Conservation (phyloP, 164 flowering plant genomes). For the Akebia trifoliata region DNA sequence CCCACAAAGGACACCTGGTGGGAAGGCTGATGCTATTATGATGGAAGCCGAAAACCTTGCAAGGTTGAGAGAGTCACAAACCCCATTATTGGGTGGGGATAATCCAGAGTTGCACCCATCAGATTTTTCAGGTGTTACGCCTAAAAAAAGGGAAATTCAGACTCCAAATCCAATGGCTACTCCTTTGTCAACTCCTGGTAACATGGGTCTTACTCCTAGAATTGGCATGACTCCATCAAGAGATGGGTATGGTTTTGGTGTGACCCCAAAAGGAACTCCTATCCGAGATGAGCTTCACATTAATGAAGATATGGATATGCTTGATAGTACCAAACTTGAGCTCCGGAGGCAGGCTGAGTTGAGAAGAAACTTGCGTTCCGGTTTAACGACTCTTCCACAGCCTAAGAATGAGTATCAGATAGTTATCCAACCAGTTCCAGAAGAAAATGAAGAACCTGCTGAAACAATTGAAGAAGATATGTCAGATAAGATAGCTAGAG, state of each 20-base stretch:
- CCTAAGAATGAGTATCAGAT: slow-evolving; percentile 95
- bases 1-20: slow-evolving; percentile 92
- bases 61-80: slow-evolving; percentile 86
- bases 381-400: slow-evolving; percentile 77
- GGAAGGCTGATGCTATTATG: slow-evolving; percentile 95
- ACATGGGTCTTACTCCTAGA: slow-evolving; percentile 69
- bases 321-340: slow-evolving; percentile 67
- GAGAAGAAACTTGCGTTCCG: slow-evolving; percentile 67
- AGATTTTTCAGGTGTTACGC: slow-evolving; percentile 99
- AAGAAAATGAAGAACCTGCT: slow-evolving; percentile 81
- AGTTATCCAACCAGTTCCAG: slow-evolving; percentile 63
- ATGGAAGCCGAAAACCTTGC: slow-evolving; percentile 99
- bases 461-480: slow-evolving; percentile 94
- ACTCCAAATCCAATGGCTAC: slow-evolving; percentile 90
- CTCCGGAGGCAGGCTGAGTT: slow-evolving; percentile 66
- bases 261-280: slow-evolving; percentile 89
- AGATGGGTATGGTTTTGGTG: slow-evolving; percentile 66
- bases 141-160: slow-evolving; percentile 77
- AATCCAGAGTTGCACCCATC: slow-evolving; percentile 98
- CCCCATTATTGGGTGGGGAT: slow-evolving; percentile 93
- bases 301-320: slow-evolving; percentile 78
- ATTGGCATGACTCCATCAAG: slow-evolving; percentile 86
- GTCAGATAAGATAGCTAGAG: slow-evolving; percentile 90
- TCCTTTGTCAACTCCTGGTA: slow-evolving; percentile 83
- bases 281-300: slow-evolving; percentile 91